A percentile compares a stretch with the other conserved stretches of the same genome.
Evolutionary conservation across 352 stramenopile genomes (phyloP).

Genomic region (Globisporangium sylvaticum): DNA sequence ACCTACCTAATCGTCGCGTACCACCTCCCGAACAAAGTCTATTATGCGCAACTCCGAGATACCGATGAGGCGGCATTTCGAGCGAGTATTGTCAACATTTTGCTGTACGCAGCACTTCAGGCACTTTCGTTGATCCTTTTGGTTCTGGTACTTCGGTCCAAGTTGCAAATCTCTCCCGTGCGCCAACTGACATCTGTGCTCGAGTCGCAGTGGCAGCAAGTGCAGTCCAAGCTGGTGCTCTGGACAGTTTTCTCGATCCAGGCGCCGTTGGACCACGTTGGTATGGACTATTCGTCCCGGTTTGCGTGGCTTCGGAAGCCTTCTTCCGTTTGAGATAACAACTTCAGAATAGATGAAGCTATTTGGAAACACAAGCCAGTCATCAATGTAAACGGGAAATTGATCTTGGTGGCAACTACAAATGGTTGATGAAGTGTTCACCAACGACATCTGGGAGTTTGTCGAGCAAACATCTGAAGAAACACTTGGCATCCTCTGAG

Average conservation of each 20-base stretch:
- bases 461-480: too few relatives aligned
- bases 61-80: not conserved
- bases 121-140: not conserved
- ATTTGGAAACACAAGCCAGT: not conserved
- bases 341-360: not conserved
- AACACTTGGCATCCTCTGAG: too few relatives aligned
- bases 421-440: too few relatives aligned
- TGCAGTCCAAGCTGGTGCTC: conserved; percentile 10
- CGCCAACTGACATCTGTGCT: conserved; percentile 5
- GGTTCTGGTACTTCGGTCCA: not conserved
- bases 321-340: too few relatives aligned
- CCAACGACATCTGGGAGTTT: too few relatives aligned
- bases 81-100: not conserved
- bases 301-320: conserved; percentile 6
- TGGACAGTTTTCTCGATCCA: conserved; percentile 8
- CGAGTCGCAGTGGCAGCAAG: conserved; percentile 6
- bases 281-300: conserved; percentile 6
- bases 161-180: not conserved
- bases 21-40: conserved; percentile 1
- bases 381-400: too few relatives aligned
- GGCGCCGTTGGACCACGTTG: not conserved
- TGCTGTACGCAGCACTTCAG: conserved; percentile 1
- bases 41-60: conserved; percentile 1
- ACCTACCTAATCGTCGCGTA: not conserved
- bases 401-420: too few relatives aligned